Evolutionary conservation across 495 filamentous ascomycete species (phyloP).

Genomic region (Hypoxylon cercidicola): DNA sequence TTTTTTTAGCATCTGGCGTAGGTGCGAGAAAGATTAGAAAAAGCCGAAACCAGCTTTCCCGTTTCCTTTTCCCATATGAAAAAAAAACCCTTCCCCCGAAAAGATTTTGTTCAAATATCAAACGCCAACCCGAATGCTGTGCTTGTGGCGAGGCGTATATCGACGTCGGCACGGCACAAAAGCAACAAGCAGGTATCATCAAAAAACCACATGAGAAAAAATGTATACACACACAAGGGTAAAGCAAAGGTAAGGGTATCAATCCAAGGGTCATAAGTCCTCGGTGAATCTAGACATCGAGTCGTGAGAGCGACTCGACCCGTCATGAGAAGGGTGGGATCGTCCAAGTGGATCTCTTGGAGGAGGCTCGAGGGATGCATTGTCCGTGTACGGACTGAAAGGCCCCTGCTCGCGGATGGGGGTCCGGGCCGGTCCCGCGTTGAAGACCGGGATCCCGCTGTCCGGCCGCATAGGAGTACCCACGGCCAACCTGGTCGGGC

Average conservation of each 20-base stretch:
- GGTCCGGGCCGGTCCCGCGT: constrained; percentile 57
- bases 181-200: constrained; percentile 43
- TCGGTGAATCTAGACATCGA: constrained; percentile 63
- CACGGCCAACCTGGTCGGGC: constrained; percentile 50
- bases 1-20: constrained; percentile 23
- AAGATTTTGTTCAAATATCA: constrained; percentile 33
- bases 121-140: constrained; percentile 35
- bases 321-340: constrained; percentile 56
- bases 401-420: constrained; percentile 54
- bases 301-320: constrained; percentile 51
- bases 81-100: not conserved
- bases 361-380: constrained; percentile 36
- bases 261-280: constrained; percentile 54
- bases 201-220: constrained; percentile 13
- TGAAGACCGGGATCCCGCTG: constrained; percentile 56
- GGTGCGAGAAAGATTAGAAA: constrained; percentile 14
- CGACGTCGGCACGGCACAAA: constrained; percentile 22
- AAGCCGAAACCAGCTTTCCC: constrained; percentile 14
- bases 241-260: constrained; percentile 31
- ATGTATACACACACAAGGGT: constrained; percentile 31
- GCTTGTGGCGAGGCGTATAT: constrained; percentile 22
- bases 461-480: constrained; percentile 60
- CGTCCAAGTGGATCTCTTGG: constrained; percentile 55
- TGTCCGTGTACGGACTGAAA: constrained; percentile 48
- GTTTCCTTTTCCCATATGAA: constrained; percentile 7